Base-by-base conservation (phyloP, 2,329 filamentous ascomycete genomes). In the Colletotrichum sp. region DNA sequence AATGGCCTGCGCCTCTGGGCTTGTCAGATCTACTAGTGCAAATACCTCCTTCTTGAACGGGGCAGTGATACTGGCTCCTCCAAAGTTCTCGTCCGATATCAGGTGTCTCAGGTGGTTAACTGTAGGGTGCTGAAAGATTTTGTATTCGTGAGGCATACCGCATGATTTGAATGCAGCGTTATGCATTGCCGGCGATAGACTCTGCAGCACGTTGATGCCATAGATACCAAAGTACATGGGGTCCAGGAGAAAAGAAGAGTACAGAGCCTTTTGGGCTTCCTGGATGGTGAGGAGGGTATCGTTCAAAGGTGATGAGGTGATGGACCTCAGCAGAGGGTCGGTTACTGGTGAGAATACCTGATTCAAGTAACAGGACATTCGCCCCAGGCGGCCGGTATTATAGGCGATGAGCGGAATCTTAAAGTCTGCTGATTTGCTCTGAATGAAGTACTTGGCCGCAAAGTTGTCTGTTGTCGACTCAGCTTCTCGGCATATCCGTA, bases 41-140 rank as follows among this genome's bases (percentile, higher is more conserved):
- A 95, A 92, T 7, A 94, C 90, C 79, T 94, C 92, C 2, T 94
- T 92, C 80, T 95, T 95, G 87, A 94, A 95, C 0, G 94, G 94
- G 24, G 94, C 88, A 24, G 92, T 92, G 67, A 96, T 89, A 28
- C 93, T 94, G 3, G 93, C 91, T 8, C 94, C 94, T 6, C 93
- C 94, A 81, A 95, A 96, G 38, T 91, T 87, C 1, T 91, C 88
- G 79, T 94, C 91, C 72, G 90, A 89, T 28, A 94, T 90, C 3
- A 94, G 85, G 21, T 91, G 88, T 76, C 90, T 89, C n/a, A 96
- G 85, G 15, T 91, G 90, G 55, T 91, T 89, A 9, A 95, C 82
- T 0, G 91, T 91, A 21, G 88, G 84, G 8, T 92, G 92, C 65
- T 94, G 92, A 71, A 92, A 88, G 3, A 91, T 91, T 24, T 87